phyloP scores from a whole-genome alignment of 2,329 filamentous ascomycete genomes.

The Xylariaceae sp. region DNA sequence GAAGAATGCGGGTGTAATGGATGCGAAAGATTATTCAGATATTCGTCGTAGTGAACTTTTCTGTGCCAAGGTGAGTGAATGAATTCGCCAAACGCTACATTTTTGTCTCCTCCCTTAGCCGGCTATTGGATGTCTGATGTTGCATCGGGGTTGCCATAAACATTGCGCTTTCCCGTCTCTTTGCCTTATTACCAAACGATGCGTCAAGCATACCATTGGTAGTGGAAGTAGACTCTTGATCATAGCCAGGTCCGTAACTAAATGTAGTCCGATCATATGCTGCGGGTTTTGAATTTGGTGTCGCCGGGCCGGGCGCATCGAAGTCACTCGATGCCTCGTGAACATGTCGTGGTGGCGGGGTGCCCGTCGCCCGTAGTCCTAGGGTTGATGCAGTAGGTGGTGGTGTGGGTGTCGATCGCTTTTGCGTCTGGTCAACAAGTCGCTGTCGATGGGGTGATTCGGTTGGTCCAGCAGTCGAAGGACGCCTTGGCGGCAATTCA shows the following conservation, averaged over 20 bases:
- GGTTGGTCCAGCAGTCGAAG: conserved; percentile 46
- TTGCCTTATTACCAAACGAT: conserved; percentile 37
- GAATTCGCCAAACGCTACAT: conserved; percentile 22
- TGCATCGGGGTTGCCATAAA: conserved; percentile 47
- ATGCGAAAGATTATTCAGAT: conserved; percentile 7
- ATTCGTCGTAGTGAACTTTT: conserved; percentile 4
- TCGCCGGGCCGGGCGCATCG: conserved; percentile 28
- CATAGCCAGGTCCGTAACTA: conserved; percentile 23
- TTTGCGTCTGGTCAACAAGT: conserved; percentile 39
- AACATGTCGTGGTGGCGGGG: conserved; percentile 40
- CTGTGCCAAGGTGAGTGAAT: not conserved
- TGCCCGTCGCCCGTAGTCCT: conserved; percentile 35
- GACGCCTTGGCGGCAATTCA: conserved; percentile 39
- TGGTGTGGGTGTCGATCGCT: conserved; percentile 46
- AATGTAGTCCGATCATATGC: conserved; percentile 35
- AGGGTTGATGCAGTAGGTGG: conserved; percentile 31
- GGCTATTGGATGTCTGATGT: conserved; percentile 48
- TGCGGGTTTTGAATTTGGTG: conserved; percentile 22
- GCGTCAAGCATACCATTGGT: conserved; percentile 34
- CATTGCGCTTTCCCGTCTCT: conserved; percentile 57
- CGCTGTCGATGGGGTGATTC: conserved; percentile 50
- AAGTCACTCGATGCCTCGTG: conserved; percentile 41
- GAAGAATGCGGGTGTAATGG: conserved; percentile 9
- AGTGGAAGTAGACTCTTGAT: conserved; percentile 30
- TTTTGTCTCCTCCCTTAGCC: conserved; percentile 50